Evolutionary conservation across 2,329 filamentous ascomycete genomes (phyloP), one percentile per base, ranked within the genome.

Genomic region (Pseudogymnoascus sp.): DNA sequence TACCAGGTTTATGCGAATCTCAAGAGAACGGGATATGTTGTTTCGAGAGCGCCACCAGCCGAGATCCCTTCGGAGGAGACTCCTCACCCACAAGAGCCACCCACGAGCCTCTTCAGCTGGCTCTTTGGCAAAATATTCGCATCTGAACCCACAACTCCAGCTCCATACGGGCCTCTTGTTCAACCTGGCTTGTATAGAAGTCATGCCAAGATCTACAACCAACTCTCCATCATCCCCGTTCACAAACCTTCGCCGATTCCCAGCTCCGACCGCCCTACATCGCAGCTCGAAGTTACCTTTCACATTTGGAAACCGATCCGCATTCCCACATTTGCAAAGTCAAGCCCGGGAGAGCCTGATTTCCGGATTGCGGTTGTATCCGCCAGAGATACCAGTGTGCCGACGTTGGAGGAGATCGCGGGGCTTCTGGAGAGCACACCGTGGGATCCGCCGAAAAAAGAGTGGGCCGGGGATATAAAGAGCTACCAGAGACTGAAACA

Each of bases 1-100:
- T 98, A 91, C 70, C 90, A 89, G 60, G 93, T 98, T 28, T 99
- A 93, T 74, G 84, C 91, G 0, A 88, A 92, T 61, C 79, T 99
- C 69, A 95, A 89, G 73, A 84, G 95, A 60, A 80, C 85, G 37
- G 93, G 95, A 16, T 98, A 96, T 77, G 84, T 89, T 60, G 84
- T 98, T 16, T 79, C 89, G 65, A 85, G 93, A 62, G 89, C 90
- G 1, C 83, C 83, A 60, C 64, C 73, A 70, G 8, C 65, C 4
- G 2, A 6, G 11, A 5, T 10, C n/a, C 12, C 19, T 2, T 40
- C 24, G 1, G 31, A 37, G 10, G 59, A 40, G 2, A 56, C 50
- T 31, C 26, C 26, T 19, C 50, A 3, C 12, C 22, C 37, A 12
- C 41, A 65, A 53, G 64, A 66, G 28, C 64, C 67, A 40, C 46